Evolutionary conservation across 176 grass and related monocot genomes (phyloP), one percentile per base, ranked within the genome.

Genomic region (Aegilops speltoides): DNA sequence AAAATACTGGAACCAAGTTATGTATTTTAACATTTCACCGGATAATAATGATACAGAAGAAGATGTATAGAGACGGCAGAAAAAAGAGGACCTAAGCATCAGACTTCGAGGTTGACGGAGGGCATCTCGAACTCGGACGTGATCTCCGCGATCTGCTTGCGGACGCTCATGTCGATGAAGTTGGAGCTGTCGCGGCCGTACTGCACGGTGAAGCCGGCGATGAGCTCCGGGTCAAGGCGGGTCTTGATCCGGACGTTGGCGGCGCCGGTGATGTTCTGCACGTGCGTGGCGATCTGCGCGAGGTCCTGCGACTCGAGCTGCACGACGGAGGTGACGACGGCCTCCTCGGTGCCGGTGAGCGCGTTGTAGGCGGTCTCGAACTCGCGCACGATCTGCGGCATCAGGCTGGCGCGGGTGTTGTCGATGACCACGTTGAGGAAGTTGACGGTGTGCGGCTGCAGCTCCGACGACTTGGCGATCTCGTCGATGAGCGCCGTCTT

Each of bases 61-160:
- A 23, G 17, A 84, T 17, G 61, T 66, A 23, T 31, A 46, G 80
- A 60, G 76, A 79, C 43, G 34, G 33, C 22, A 68, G 89, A 23
- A 84, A 13, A 80, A 22, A 85, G 75, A 84, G 60, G 46, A 91
- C 89, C 81, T 81, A 85, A 76, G 76, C 36, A 65, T 79, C 89
- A 91, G 82, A 88, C 91, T 8, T 78, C 72, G 87, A 96, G 82
- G 40, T 84, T 13, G 28, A 96, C 83, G 36, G 73, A 68, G 22
- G 90, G 87, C 86, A 95, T 26, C 70, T 95, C 90, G 48, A 95
- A 87, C 78, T 91, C 86, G 16, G 82, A 63, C 0, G 91, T 20
- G 37, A 98, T 98, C 79, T 98, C 96, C 3, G 95, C 92, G 25
- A 98, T 88, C 91, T 98, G 91, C 82, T 92, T 95, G 82, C 84